Evolutionary conservation across 2,329 filamentous ascomycete species (phyloP).

Genomic region (Colletotrichum cuscutae): DNA sequence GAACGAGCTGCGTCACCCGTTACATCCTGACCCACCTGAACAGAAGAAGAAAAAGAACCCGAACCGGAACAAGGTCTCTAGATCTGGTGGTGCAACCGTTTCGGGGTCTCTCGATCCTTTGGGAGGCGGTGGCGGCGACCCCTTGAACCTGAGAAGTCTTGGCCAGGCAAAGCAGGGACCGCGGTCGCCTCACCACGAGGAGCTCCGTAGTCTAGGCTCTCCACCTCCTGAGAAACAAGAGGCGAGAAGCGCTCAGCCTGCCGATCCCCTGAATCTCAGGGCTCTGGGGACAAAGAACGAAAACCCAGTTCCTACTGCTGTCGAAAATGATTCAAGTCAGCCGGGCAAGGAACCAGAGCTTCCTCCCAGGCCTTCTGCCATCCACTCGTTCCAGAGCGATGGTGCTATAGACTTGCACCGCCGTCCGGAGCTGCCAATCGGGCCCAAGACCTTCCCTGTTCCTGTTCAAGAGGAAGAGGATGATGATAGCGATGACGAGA

Average conservation of each 20-base stretch:
- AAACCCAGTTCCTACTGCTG: background rate
- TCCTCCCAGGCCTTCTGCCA: constrained; percentile 1
- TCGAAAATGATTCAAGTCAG: background rate
- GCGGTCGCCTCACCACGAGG: constrained; percentile 6
- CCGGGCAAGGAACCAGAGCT: background rate
- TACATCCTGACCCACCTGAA: constrained; percentile 27
- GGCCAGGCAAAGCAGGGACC: constrained; percentile 5
- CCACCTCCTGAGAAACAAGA: background rate
- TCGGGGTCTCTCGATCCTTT: constrained; percentile 15
- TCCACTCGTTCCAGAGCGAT: constrained; percentile 25
- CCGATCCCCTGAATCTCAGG: constrained; percentile 11
- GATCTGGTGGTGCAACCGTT: constrained; percentile 3
- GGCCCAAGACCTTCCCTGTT: constrained; percentile 21
- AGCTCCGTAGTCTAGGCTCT: constrained; percentile 11
- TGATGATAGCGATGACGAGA: constrained; percentile 44
- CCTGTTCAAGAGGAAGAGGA: constrained; percentile 8
- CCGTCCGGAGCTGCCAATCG: constrained; percentile 18
- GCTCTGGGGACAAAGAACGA: background rate
- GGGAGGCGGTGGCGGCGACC: constrained; percentile 8
- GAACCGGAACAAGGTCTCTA: constrained; percentile 20
- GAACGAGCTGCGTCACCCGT: constrained; percentile 28
- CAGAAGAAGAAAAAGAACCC: constrained; percentile 22
- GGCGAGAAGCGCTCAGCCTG: background rate
- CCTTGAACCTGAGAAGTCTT: constrained; percentile 3
- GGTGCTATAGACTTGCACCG: constrained; percentile 10